Evolutionary conservation across 768 basidiomycete species (phyloP).

Genomic region (Suillus ampliporus): DNA sequence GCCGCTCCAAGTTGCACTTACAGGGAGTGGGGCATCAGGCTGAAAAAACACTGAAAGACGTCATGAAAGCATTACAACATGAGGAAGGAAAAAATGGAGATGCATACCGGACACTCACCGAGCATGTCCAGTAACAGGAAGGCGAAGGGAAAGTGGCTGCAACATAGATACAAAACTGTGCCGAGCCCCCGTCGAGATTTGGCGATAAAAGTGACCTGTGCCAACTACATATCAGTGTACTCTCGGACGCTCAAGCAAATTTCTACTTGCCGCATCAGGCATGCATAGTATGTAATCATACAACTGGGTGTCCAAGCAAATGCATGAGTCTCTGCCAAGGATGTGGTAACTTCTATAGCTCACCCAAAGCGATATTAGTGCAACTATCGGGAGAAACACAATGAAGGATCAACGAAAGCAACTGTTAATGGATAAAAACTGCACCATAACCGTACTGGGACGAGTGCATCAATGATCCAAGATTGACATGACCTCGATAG

Average conservation of each 20-base stretch:
- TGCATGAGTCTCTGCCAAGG: background rate
- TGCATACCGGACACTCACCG: background rate
- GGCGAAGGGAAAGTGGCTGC: background rate
- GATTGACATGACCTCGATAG: background rate
- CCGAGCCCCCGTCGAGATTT: background rate
- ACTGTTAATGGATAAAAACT: background rate
- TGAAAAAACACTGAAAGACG: background rate
- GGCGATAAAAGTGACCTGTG: background rate
- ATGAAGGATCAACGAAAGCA: background rate
- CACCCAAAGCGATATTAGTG: background rate
- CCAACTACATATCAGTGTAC: background rate
- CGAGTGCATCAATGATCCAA: background rate
- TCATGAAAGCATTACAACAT: background rate
- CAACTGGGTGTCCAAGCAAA: background rate
- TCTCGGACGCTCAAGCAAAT: background rate
- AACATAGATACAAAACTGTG: background rate
- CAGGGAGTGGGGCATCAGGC: background rate
- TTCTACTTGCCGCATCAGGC: background rate
- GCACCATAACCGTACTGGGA: constrained; percentile 3
- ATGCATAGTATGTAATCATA: constrained; percentile 1
- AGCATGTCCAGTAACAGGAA: background rate
- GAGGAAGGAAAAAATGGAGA: background rate
- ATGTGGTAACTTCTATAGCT: background rate
- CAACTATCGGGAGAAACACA: background rate
- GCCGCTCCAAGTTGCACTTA: background rate